Evolutionary conservation across 331 rosid genomes (phyloP).

Genomic region (Erythrophleum ivorense): DNA sequence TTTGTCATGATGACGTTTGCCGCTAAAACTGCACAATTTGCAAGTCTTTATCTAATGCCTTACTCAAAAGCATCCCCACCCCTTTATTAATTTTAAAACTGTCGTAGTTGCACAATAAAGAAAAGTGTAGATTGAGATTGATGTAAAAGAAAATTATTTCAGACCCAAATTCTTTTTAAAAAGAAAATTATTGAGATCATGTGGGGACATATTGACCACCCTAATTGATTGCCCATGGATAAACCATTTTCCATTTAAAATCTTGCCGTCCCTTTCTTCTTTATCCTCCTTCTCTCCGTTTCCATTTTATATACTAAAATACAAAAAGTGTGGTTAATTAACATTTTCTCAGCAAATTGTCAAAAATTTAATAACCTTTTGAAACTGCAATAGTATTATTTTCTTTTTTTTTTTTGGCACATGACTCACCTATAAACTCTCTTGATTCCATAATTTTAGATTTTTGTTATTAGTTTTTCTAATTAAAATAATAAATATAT

Average conservation of each 20-base stretch:
- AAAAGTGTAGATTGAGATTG: neutral
- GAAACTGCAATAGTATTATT: neutral
- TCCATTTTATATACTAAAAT: neutral
- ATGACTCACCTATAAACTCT: no score
- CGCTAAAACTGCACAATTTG: neutral
- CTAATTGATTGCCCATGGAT: neutral
- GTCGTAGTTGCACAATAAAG: no score
- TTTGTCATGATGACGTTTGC: neutral
- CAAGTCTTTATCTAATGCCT: conserved; percentile 5
- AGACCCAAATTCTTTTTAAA: no score
- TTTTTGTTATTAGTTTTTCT: no score
- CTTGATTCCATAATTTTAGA: no score
- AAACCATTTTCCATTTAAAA: neutral
- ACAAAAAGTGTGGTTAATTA: neutral
- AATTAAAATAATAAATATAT: no score
- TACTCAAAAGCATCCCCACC: conserved; percentile 14
- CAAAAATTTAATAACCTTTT: neutral
- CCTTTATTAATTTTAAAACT: neutral
- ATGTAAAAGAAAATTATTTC: neutral
- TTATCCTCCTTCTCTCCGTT: neutral
- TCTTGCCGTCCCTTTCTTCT: neutral
- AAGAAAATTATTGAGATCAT: conserved; percentile 28
- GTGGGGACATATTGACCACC: conserved; percentile 31
- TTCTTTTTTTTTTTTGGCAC: no score
- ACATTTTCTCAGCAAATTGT: neutral